Conservation (phyloP, 768 basidiomycete genomes). For the Crassisporium funariophilum region DNA sequence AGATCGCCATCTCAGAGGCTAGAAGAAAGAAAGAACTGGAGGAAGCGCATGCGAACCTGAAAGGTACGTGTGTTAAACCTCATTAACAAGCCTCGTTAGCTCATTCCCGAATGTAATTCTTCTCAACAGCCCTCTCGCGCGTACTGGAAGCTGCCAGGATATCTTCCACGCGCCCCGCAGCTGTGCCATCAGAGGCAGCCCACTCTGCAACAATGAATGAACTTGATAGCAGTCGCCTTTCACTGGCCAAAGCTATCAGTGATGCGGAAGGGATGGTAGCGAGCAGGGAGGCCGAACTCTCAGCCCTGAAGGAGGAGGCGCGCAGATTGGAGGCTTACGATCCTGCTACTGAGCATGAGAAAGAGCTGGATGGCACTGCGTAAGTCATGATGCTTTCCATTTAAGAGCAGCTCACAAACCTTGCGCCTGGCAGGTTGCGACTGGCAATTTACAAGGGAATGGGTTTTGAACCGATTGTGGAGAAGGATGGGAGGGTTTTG, state of each 20-base stretch:
- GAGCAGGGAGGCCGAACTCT: slow-evolving; percentile 70
- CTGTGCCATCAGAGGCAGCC: slow-evolving; percentile 66
- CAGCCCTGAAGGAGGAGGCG: slow-evolving; percentile 66
- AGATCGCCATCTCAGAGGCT: slow-evolving; percentile 58
- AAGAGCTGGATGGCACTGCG: slow-evolving; percentile 68
- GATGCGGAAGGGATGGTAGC: slow-evolving; percentile 68
- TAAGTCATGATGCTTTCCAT: slow-evolving; percentile 36
- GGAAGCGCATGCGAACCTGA: slow-evolving; percentile 63
- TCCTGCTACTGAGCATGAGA: slow-evolving; percentile 71
- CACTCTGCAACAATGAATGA: slow-evolving; percentile 65
- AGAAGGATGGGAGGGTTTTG: slow-evolving; percentile 47
- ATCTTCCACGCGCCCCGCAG: slow-evolving; percentile 69
- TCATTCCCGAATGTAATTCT: neutral
- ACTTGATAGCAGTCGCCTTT: slow-evolving; percentile 62
- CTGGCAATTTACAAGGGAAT: slow-evolving; percentile 69
- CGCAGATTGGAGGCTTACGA: slow-evolving; percentile 66
- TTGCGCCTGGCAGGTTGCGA: slow-evolving; percentile 50
- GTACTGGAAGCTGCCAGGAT: slow-evolving; percentile 67
- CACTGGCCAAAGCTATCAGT: slow-evolving; percentile 73
- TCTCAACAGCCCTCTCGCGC: slow-evolving; percentile 58
- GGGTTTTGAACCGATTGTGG: slow-evolving; percentile 69
- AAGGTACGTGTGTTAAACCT: slow-evolving; percentile 44
- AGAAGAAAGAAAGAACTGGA: slow-evolving; percentile 68
- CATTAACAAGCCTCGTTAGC: neutral
- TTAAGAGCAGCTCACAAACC: neutral